phyloP scores from a whole-genome alignment of 345 rosid genomes.

The Sonneratia alba region DNA sequence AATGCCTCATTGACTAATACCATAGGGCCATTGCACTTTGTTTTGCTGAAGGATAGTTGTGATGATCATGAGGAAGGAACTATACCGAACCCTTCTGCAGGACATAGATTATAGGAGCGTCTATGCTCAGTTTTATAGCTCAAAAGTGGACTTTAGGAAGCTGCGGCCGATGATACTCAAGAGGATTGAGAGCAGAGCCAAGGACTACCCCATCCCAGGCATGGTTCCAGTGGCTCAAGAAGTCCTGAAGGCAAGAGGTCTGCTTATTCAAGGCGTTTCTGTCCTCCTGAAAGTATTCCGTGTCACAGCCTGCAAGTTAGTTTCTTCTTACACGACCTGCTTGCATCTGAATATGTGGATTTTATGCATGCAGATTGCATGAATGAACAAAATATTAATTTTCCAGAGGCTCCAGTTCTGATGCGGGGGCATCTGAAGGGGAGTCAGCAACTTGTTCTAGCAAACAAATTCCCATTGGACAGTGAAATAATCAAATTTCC shows the following conservation, averaged over 20 bases:
- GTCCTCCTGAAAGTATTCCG: constrained; percentile 48
- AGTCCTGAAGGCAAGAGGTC: constrained; percentile 43
- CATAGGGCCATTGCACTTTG: not conserved
- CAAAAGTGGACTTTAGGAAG: constrained; percentile 46
- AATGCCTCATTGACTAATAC: not conserved
- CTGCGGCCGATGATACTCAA: constrained; percentile 69
- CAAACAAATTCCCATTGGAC: not conserved
- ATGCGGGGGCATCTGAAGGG: not conserved
- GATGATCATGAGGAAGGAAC: constrained; percentile 3
- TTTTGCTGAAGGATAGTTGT: not conserved
- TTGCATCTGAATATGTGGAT: not conserved
- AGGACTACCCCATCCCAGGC: constrained; percentile 47
- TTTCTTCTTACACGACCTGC: not conserved
- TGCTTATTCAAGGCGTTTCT: constrained; percentile 48
- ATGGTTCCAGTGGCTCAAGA: constrained; percentile 66
- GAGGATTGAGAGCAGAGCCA: constrained; percentile 60
- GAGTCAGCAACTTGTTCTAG: not conserved
- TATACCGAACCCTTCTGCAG: constrained; percentile 2
- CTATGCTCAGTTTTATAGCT: constrained; percentile 35
- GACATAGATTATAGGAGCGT: constrained; percentile 1
- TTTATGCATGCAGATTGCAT: not conserved
- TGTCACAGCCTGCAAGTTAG: constrained; percentile 70
- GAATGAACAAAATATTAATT: not conserved
- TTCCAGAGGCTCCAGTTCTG: not conserved
- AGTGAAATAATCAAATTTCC: not conserved